Evolutionary conservation across 768 basidiomycete species (phyloP).

Genomic region (Termitomyces sp.): DNA sequence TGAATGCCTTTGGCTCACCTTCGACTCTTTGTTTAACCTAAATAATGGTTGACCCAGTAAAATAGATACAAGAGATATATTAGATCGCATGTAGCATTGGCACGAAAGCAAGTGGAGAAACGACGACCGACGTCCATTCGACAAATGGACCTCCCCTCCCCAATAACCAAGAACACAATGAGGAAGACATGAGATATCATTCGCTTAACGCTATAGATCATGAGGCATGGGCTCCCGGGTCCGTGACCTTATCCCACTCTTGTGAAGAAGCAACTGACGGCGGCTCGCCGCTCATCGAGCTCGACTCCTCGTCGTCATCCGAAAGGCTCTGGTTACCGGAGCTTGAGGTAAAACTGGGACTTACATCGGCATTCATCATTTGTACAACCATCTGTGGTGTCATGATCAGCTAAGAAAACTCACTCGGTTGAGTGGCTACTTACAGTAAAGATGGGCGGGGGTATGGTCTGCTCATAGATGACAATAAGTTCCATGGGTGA

Average conservation of each 20-base stretch:
- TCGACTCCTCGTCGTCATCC: conserved; percentile 47
- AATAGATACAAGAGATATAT: conserved; percentile 45
- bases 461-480: conserved; percentile 91
- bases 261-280: conserved; percentile 86
- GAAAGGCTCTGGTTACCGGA: conserved; percentile 18
- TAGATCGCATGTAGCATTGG: conserved; percentile 42
- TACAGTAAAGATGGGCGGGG: conserved; percentile 60
- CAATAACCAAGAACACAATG: conserved; percentile 10
- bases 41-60: conserved; percentile 13
- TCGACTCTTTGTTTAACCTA: conserved; percentile 64
- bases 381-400: conserved; percentile 61
- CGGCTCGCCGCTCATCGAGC: conserved; percentile 57
- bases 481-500: conserved; percentile 90
- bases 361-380: conserved; percentile 85
- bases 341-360: conserved; percentile 38
- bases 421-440: conserved; percentile 35
- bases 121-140: conserved; percentile 12
- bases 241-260: conserved; percentile 86
- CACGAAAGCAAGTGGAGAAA: conserved; percentile 4
- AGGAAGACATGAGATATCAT: neutral
- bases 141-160: conserved; percentile 8
- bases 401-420: neutral
- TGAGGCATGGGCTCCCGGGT: conserved; percentile 52
- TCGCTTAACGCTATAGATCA: conserved; percentile 9
- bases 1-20: conserved; percentile 52